These are phyloP conservation scores for Cucumis melo DNA, from an alignment of 306 rosid genomes.

Conservation along the genomic window DNA sequence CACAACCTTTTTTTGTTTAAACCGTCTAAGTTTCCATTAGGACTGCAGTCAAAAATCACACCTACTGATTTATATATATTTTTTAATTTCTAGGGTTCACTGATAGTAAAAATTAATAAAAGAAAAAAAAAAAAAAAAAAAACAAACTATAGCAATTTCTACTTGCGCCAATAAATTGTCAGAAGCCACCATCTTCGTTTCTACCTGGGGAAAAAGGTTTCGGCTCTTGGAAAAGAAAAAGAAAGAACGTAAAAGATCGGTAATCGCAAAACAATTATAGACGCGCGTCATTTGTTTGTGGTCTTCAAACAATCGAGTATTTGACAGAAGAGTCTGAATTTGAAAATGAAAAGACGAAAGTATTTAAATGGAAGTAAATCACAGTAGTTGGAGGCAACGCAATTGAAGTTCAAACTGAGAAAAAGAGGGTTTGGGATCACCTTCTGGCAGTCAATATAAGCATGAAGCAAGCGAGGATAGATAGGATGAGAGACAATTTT, in stretches of 20 bases:
- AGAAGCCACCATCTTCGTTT: not conserved
- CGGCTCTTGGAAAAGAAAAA: not conserved
- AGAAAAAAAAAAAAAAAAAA: not conserved
- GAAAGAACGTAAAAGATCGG: not conserved
- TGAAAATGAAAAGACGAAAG: not conserved
- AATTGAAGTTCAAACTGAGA: not conserved
- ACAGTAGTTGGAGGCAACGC: not conserved
- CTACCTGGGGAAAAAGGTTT: not conserved
- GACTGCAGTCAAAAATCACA: not conserved
- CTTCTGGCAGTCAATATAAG: slow-evolving; percentile 91
- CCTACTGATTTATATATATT: not conserved
- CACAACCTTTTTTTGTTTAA: not conserved
- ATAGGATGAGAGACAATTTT: slow-evolving; percentile 73
- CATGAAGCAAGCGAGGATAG: slow-evolving; percentile 73
- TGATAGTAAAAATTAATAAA: not conserved
- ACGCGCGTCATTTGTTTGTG: not conserved
- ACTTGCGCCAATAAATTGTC: not conserved
- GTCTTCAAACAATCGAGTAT: not conserved
- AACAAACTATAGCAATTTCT: not conserved
- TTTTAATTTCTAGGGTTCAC: not conserved
- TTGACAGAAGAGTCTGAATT: not conserved
- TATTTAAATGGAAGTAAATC: not conserved
- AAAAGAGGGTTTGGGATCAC: slow-evolving; percentile 16
- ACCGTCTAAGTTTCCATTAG: not conserved
- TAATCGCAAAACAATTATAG: not conserved